These are phyloP conservation scores for Hypoxylon perforatum DNA, from an alignment of 495 filamentous ascomycete genomes.

Conservation along the genomic window DNA sequence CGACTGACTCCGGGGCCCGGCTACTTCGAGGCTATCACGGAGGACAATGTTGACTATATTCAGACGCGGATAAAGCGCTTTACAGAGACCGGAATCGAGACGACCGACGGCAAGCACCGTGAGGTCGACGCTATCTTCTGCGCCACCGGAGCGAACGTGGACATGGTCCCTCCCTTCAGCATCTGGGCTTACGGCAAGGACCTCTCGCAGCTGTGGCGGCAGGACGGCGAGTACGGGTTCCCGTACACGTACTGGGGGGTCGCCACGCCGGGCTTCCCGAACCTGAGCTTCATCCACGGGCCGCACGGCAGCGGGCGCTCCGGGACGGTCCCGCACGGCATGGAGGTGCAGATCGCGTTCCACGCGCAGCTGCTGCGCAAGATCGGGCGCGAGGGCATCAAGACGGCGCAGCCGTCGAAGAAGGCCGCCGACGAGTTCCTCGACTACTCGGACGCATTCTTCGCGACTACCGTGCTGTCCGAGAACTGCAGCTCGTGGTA, in stretches of 20 bases:
- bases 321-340: slow-evolving; percentile 63
- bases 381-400: slow-evolving; percentile 70
- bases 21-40: slow-evolving; percentile 74
- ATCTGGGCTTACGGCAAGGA: slow-evolving; percentile 64
- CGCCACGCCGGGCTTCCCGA: slow-evolving; percentile 72
- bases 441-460: slow-evolving; percentile 70
- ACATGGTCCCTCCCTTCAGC: slow-evolving; percentile 69
- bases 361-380: slow-evolving; percentile 74
- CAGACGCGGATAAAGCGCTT: slow-evolving; percentile 66
- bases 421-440: slow-evolving; percentile 71
- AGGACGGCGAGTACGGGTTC: slow-evolving; percentile 62
- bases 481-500: slow-evolving; percentile 77
- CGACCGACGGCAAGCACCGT: slow-evolving; percentile 60
- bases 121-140: slow-evolving; percentile 72
- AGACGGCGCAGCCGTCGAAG: slow-evolving; percentile 63
- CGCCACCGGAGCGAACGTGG: slow-evolving; percentile 72
- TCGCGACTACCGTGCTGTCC: slow-evolving; percentile 68
- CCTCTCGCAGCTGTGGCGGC: slow-evolving; percentile 59
- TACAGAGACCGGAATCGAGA: slow-evolving; percentile 66
- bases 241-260: slow-evolving; percentile 74
- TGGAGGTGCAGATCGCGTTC: slow-evolving; percentile 68
- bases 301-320: slow-evolving; percentile 65
- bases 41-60: slow-evolving; percentile 72
- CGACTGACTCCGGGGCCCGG: slow-evolving; percentile 77
- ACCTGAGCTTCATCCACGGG: slow-evolving; percentile 69